These are phyloP conservation scores for Madurella fahalii DNA, from an alignment of 2,329 filamentous ascomycete genomes.

Conservation along the genomic window DNA sequence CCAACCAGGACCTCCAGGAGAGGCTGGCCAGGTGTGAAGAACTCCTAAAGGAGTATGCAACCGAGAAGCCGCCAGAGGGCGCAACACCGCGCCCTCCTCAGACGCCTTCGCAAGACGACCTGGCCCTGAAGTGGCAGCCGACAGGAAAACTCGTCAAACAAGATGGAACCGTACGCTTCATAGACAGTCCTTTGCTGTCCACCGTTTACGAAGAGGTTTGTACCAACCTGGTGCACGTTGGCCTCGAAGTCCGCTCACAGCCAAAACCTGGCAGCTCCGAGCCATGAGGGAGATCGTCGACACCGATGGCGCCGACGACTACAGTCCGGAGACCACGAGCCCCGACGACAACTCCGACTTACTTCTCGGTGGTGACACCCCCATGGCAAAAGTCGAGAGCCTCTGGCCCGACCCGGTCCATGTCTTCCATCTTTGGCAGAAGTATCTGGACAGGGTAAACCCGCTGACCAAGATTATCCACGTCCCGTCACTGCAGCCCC, in stretches of 20 bases:
- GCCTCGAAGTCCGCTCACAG: constrained; percentile 8
- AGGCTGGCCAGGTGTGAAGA: constrained; percentile 56
- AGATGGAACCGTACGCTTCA: constrained; percentile 52
- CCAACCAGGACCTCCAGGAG: constrained; percentile 60
- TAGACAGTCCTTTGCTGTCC: constrained; percentile 53
- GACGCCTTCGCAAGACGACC: constrained; percentile 31
- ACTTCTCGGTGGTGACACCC: constrained; percentile 42
- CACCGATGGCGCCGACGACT: constrained; percentile 46
- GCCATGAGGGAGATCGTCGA: constrained; percentile 58
- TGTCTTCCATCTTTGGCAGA: constrained; percentile 69
- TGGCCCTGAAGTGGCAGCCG: constrained; percentile 39
- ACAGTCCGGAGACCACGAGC: constrained; percentile 42
- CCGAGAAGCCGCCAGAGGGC: constrained; percentile 22
- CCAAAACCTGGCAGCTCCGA: constrained; percentile 39
- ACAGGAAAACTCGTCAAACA: constrained; percentile 53
- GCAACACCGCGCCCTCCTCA: constrained; percentile 8
- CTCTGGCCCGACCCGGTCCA: constrained; percentile 63
- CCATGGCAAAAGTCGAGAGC: constrained; percentile 39
- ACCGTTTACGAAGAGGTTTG: constrained; percentile 55
- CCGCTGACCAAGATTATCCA: constrained; percentile 70
- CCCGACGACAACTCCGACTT: constrained; percentile 52
- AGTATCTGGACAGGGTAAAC: constrained; percentile 70
- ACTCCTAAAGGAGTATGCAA: constrained; percentile 54
- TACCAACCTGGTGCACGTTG: constrained; percentile 1
- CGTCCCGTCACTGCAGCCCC: constrained; percentile 62